Evolutionary conservation across 768 basidiomycete species (phyloP).

Genomic region (Mrakia gelida): DNA sequence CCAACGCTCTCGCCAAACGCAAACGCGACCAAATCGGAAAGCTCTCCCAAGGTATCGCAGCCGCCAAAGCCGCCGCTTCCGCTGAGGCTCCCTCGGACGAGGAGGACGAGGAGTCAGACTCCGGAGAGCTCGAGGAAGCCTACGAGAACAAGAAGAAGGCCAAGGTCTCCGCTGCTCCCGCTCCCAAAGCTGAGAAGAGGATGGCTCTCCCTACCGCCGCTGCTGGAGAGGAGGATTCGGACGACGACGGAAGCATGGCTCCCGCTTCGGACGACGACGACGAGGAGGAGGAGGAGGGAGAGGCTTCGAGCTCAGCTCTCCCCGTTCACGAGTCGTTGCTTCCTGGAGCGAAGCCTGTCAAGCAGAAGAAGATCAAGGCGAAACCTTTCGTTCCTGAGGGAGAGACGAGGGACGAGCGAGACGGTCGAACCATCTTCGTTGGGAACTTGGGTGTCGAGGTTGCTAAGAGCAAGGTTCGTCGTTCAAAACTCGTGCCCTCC

Average conservation of each 20-base stretch:
- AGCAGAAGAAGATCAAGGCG: constrained; percentile 26
- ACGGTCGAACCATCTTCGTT: constrained; percentile 82
- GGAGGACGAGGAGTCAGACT: constrained; percentile 31
- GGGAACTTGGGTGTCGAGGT: constrained; percentile 79
- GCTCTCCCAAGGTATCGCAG: neutral
- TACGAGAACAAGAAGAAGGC: constrained; percentile 36
- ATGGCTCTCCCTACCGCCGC: neutral
- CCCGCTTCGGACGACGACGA: constrained; percentile 55
- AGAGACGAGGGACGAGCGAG: constrained; percentile 68
- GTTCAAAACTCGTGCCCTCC: too few relatives aligned
- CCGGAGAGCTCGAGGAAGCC: constrained; percentile 31
- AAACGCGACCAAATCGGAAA: constrained; percentile 15
- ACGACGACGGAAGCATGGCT: constrained; percentile 53
- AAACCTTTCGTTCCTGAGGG: constrained; percentile 53
- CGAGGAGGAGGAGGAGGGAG: constrained; percentile 26
- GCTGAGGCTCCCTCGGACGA: constrained; percentile 15
- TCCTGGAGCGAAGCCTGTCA: neutral
- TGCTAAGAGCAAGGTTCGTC: constrained; percentile 66
- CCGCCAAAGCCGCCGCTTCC: neutral
- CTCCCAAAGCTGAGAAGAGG: neutral
- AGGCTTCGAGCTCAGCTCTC: neutral
- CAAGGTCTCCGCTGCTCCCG: constrained; percentile 22
- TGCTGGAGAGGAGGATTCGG: constrained; percentile 42
- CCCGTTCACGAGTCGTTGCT: constrained; percentile 32
- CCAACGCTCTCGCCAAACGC: constrained; percentile 5